Conservation (phyloP, 148 eudicot genomes). For the Chenopodium suecicum region DNA sequence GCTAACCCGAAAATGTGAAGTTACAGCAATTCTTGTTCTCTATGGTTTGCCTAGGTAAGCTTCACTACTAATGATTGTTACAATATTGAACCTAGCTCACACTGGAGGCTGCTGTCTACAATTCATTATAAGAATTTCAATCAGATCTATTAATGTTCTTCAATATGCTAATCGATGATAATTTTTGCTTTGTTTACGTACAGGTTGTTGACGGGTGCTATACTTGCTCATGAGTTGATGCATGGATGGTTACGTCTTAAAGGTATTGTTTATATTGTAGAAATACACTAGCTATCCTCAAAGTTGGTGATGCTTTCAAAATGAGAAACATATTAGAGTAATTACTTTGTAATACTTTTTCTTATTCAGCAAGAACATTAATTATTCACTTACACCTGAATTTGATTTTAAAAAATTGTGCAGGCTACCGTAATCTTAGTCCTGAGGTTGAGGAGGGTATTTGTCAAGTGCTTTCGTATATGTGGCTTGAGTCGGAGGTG, state of each 20-base stretch:
- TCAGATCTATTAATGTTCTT: neutral
- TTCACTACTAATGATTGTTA: neutral
- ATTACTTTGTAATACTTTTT: no score
- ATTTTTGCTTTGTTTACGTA: slow-evolving; percentile 6
- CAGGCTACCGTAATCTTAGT: slow-evolving; percentile 80
- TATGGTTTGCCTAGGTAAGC: slow-evolving; percentile 94
- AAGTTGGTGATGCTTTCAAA: neutral
- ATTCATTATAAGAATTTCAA: neutral
- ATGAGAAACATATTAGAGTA: neutral
- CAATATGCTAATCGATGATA: neutral
- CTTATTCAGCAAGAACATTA: neutral
- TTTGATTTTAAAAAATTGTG: neutral
- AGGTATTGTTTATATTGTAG: slow-evolving; percentile 37
- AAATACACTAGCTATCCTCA: neutral
- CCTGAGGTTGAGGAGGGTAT: slow-evolving; percentile 95
- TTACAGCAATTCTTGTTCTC: slow-evolving; percentile 94
- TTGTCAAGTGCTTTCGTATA: slow-evolving; percentile 89
- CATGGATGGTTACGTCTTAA: slow-evolving; percentile 98
- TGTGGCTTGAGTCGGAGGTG: slow-evolving; percentile 98
- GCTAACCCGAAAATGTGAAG: slow-evolving; percentile 85
- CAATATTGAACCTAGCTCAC: neutral
- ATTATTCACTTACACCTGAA: neutral
- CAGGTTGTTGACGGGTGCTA: slow-evolving; percentile 96
- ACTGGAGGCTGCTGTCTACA: neutral
- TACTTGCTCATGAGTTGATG: slow-evolving; percentile 96